Percentiles rank a stretch among this genome's conserved stretches.
phyloP scores from a whole-genome alignment of 2,329 filamentous ascomycete species.

The Aspergillus sp. region DNA sequence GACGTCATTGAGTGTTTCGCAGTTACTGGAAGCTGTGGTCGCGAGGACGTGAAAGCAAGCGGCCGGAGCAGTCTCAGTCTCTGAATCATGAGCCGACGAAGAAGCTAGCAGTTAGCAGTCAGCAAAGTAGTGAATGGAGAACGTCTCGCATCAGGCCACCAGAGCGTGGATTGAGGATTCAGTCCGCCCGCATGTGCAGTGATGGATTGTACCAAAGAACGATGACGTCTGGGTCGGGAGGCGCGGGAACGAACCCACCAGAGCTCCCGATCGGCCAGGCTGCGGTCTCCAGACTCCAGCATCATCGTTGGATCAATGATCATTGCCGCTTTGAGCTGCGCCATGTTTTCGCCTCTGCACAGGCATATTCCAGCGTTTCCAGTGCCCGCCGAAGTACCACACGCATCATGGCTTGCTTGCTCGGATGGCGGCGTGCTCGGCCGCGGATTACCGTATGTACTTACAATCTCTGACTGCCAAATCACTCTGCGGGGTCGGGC shows the following conservation, averaged over 20 bases:
- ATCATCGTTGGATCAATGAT: slow-evolving; percentile 2
- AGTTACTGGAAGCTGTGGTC: slow-evolving; percentile 6
- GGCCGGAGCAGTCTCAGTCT: neutral
- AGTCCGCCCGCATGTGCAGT: neutral
- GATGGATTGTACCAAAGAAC: neutral
- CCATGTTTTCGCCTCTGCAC: neutral
- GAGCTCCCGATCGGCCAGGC: neutral
- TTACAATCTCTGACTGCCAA: neutral
- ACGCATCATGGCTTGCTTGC: neutral
- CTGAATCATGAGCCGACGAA: slow-evolving; percentile 13
- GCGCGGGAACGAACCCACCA: neutral
- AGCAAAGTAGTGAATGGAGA: neutral
- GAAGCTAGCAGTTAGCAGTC: neutral
- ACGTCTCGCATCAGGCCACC: neutral
- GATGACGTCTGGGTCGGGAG: neutral
- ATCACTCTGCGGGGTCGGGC: slow-evolving; percentile 4
- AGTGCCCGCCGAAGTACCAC: neutral
- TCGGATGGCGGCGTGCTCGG: neutral
- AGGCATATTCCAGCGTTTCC: neutral
- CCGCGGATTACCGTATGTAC: neutral
- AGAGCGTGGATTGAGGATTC: neutral
- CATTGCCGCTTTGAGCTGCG: neutral
- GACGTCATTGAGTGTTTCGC: slow-evolving; percentile 37
- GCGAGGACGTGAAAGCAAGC: slow-evolving; percentile 2
- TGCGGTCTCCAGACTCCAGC: neutral